These are phyloP conservation scores for Pichia sp. DNA, from an alignment of 1,139 yeast species.

Conservation along the genomic window DNA sequence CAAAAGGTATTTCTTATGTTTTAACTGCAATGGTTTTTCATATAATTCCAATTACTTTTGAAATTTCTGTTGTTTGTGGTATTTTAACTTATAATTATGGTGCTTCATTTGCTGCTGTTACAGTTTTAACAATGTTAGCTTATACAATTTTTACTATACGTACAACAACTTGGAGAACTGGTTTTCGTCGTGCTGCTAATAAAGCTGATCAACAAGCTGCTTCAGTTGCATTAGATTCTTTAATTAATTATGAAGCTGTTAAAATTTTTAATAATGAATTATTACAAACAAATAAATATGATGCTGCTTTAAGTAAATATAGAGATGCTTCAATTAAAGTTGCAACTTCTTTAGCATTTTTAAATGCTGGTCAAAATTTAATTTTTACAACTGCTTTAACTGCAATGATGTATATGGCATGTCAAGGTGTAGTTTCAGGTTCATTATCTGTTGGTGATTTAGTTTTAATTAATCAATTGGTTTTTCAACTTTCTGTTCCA, in stretches of 20 bases:
- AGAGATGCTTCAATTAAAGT: conserved; percentile 82
- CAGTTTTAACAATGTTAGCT: conserved; percentile 79
- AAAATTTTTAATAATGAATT: conserved; percentile 88
- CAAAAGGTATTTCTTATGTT: conserved; percentile 93
- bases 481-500: conserved; percentile 92
- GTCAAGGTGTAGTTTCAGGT: conserved; percentile 83
- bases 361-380: conserved; percentile 87
- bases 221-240: conserved; percentile 85
- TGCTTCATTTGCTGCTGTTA: conserved; percentile 78
- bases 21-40: conserved; percentile 95
- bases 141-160: conserved; percentile 81
- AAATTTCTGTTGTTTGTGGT: conserved; percentile 89
- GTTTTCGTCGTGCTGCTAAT: conserved; percentile 85
- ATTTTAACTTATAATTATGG: conserved; percentile 92
- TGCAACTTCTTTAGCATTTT: conserved; percentile 84
- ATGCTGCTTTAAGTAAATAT: conserved; percentile 65
- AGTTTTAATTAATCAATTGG: conserved; percentile 92
- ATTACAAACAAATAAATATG: conserved; percentile 75
- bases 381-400: conserved; percentile 91
- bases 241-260: conserved; percentile 91
- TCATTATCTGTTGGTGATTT: conserved; percentile 87
- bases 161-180: conserved; percentile 96
- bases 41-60: conserved; percentile 87
- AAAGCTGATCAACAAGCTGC: conserved; percentile 94
- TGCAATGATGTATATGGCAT: conserved; percentile 99